These are phyloP conservation scores for Paraphoma chrysanthemicola DNA, from an alignment of 2,329 filamentous ascomycete species.

Conservation along the genomic window DNA sequence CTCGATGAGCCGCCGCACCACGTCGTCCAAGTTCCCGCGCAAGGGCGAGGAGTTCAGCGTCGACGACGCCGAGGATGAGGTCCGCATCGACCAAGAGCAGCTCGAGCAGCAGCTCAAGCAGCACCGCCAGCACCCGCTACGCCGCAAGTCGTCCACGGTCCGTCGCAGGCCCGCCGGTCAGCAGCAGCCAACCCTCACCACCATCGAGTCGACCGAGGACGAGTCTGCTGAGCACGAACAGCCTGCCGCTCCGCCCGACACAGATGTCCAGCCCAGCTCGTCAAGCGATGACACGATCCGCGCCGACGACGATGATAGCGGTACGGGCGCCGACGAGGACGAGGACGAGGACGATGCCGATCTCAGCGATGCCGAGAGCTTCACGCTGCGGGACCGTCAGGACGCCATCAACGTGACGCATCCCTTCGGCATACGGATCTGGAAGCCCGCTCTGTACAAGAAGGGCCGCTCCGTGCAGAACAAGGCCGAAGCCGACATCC, in stretches of 20 bases:
- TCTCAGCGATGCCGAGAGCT: slow-evolving; percentile 93
- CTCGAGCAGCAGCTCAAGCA: slow-evolving; percentile 37
- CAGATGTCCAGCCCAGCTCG: slow-evolving; percentile 34
- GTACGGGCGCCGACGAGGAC: slow-evolving; percentile 63
- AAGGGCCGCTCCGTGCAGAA: slow-evolving; percentile 96
- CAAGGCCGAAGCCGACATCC: slow-evolving; percentile 94
- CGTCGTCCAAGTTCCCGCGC: slow-evolving; percentile 76
- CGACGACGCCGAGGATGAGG: slow-evolving; percentile 84
- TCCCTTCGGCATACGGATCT: slow-evolving; percentile 97
- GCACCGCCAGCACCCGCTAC: slow-evolving; percentile 45
- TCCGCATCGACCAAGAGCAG: slow-evolving; percentile 67
- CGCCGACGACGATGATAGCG: slow-evolving; percentile 50
- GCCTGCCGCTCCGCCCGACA: slow-evolving; percentile 29
- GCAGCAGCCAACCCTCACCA: slow-evolving; percentile 51
- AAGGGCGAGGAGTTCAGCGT: slow-evolving; percentile 88
- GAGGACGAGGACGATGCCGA: slow-evolving; percentile 70
- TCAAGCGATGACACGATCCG: slow-evolving; percentile 49
- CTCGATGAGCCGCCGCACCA: slow-evolving; percentile 73
- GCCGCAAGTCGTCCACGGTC: slow-evolving; percentile 60
- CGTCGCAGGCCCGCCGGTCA: slow-evolving; percentile 57
- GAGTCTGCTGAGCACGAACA: slow-evolving; percentile 50
- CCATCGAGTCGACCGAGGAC: slow-evolving; percentile 58
- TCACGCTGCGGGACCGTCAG: slow-evolving; percentile 95
- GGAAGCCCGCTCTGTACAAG: slow-evolving; percentile 98
- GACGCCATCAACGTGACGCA: slow-evolving; percentile 98